Base-by-base conservation (phyloP, 2,329 filamentous ascomycete genomes). In the Xenosphaeropsis pyriputrescens region DNA sequence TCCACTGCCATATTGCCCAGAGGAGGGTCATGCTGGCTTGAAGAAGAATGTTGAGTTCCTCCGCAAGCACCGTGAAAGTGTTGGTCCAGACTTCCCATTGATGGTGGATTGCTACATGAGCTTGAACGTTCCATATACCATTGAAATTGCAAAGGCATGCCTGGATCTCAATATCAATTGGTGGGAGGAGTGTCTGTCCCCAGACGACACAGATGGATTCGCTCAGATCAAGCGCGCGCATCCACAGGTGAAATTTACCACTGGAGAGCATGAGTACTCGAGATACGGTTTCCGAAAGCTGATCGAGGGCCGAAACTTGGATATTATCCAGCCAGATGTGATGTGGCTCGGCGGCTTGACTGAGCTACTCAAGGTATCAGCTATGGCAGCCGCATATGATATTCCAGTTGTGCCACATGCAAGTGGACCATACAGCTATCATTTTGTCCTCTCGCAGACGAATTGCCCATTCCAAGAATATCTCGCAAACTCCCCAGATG, bases 101-200 rank as follows among this genome's bases (percentile, higher is more conserved):
- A 88, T 93, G 68, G 88, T 95, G 5, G 88, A 95, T 63, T 95
- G 88, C 68, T 95, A 93, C 63, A 95, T 95, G 88, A 88, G 82
- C 48, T 66, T 95, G 52, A 94, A 88, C 51, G 88, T 95, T 18
- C 65, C 83, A 1, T 95, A 95, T 63, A 93, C 85, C 4, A 93
- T 95, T 48, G 81, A 94, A 59, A 69, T 95, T 17, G 88, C 83
- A 43, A 83, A 88, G 61, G 80, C 79, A 37, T 85, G 80, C 55
- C 73, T 84, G 49, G 77, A 86, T 48, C 71, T 94, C 47, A 72
- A 89, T 58, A 88, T 95, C 57, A 86, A 94, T 65, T 95, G 88
- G 88, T 94, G 85, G 85, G 88, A 95, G 64, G 88, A 95, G 65
- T 93, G 85, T 46, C 65, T 95, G 44, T 82, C 79, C 19, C 88